Evolutionary conservation across 2,329 filamentous ascomycete genomes (phyloP), one percentile per base, ranked within the genome.

Genomic region (Alternaria infectoria): DNA sequence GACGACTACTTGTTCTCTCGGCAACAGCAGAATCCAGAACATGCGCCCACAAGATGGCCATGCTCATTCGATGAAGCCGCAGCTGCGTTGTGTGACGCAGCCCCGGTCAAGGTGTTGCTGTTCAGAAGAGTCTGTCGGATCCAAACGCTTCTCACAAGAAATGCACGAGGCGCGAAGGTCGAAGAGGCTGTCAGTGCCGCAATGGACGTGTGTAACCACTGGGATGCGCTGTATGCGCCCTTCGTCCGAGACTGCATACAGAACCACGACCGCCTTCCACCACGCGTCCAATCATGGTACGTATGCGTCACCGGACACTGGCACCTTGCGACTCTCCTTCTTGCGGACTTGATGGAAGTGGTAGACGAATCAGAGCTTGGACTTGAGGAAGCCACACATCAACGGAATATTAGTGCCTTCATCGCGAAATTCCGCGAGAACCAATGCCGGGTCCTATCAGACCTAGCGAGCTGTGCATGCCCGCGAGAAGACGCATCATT

Each of bases 231-330:
- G 0, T 87, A 88, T 65, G 82, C 82, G 2, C 79, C 79, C 1
- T 86, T 89, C 66, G 85, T 87, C 68, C 73, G 79, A 15, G 85
- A 87, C 61, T 83, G 86, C 43, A 77, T 87, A 12, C 75, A 80
- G 3, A 76, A 86, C 62, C 86, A 87, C 62, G 80, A 84, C 30
- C 69, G 74, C 1, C 81, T 89, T 1, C 85, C 86, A 2, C 70
- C 83, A 11, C 84, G 84, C 13, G 82, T 89, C 5, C 86, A 87
- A 69, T 86, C 86, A 45, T 89, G 87, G 87, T 88, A 88, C 63
- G 82, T 87, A 13, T 85, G 86, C 56, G 81, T 89, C 23, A 79
- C 83, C 0, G 85, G 84, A 0, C 87, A 89, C 66, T 89, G 86
- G 84, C 85, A 88, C 65, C 82, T 88, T 4, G 87, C 83, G 3